A percentile compares a stretch with the other conserved stretches of the same genome.
These are phyloP conservation scores for Hymenoscyphus fructigenus DNA, from an alignment of 2,329 filamentous ascomycete species.

Conservation along the genomic window DNA sequence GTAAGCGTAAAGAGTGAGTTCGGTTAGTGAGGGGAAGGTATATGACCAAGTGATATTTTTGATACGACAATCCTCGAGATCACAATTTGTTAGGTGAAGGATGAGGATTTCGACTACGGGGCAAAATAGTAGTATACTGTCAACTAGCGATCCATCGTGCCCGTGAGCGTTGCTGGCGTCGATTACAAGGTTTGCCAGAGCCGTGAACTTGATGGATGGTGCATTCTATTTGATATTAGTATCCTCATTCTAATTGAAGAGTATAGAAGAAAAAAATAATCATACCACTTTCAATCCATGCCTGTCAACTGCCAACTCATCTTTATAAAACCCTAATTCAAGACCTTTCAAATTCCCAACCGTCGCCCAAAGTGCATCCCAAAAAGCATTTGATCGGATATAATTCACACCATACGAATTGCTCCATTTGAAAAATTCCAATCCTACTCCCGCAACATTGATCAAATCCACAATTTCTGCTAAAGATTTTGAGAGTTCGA, in stretches of 20 bases:
- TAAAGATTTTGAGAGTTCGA: not conserved
- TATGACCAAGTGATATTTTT: not conserved
- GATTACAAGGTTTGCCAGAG: not conserved
- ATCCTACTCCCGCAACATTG: not conserved
- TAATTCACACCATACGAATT: not conserved
- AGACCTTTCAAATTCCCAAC: not conserved
- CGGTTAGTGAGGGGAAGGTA: not conserved
- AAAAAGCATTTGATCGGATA: not conserved
- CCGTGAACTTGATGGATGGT: not conserved
- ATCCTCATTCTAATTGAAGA: not conserved
- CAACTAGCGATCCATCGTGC: not conserved
- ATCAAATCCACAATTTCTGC: not conserved
- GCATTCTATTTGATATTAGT: not conserved
- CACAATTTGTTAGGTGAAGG: not conserved
- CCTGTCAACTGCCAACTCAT: not conserved
- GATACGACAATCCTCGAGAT: not conserved
- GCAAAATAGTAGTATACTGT: not conserved
- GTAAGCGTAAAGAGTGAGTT: not conserved
- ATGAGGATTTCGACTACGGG: not conserved
- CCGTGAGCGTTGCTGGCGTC: not conserved
- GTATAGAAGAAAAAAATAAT: not conserved
- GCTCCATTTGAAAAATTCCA: not conserved
- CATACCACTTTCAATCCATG: not conserved
- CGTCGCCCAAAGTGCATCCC: not conserved
- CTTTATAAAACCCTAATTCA: not conserved